These are phyloP conservation scores for Magnusiomyces sp. DNA, from an alignment of 1,139 yeast species.

Conservation along the genomic window DNA sequence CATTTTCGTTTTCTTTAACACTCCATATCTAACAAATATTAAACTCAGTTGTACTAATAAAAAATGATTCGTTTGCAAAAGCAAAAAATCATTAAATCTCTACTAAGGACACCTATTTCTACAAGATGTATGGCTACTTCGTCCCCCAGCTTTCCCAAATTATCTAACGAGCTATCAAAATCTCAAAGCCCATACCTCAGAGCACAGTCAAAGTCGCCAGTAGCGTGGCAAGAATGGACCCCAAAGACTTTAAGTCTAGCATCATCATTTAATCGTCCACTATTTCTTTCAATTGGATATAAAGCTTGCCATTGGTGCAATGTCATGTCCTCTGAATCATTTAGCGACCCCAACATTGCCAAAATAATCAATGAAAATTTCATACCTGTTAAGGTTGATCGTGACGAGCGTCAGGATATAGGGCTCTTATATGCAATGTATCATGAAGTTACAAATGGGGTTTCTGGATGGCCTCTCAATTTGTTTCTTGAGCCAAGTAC, in stretches of 20 bases:
- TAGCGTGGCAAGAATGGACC: constrained; percentile 36
- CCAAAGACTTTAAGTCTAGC: constrained; percentile 29
- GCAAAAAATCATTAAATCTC: too few species aligned
- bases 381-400: constrained; percentile 33
- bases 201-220: constrained; percentile 20
- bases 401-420: constrained; percentile 35
- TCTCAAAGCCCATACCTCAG: constrained; percentile 15
- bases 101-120: too few species aligned
- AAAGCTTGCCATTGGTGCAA: constrained; percentile 36
- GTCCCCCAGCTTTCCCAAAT: constrained; percentile 17
- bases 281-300: constrained; percentile 33
- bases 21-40: too few species aligned
- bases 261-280: constrained; percentile 26
- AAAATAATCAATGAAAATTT: constrained; percentile 28
- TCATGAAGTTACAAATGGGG: constrained; percentile 33
- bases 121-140: not conserved
- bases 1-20: too few species aligned
- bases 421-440: constrained; percentile 35
- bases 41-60: too few species aligned
- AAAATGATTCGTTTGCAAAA: too few species aligned
- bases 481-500: constrained; percentile 32
- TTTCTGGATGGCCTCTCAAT: constrained; percentile 38
- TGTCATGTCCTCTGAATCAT: constrained; percentile 33
- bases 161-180: not conserved
- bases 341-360: constrained; percentile 27